phyloP scores from a whole-genome alignment of 257 asterid species.

The Fraxinus quadrangulata region DNA sequence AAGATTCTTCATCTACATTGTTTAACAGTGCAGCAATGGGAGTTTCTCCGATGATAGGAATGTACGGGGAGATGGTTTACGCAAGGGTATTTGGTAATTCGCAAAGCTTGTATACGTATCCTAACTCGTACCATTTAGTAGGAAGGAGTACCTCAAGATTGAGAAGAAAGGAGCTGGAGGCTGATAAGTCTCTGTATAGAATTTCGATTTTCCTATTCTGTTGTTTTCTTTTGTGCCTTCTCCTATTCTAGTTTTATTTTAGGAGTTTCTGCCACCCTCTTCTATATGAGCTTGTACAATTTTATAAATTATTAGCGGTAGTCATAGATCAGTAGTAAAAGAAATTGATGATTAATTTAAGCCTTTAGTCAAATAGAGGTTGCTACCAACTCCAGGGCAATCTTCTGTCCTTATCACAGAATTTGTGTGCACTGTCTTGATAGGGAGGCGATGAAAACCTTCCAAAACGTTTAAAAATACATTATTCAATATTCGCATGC shows the following conservation, averaged over 20 bases:
- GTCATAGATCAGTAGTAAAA: too few species aligned
- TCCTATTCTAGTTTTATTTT: slow-evolving; percentile 39
- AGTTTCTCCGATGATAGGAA: slow-evolving; percentile 35
- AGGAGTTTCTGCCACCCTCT: background rate
- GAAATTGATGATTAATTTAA: background rate
- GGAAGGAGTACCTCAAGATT: slow-evolving; percentile 39
- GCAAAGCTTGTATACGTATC: slow-evolving; percentile 34
- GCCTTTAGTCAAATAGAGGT: slow-evolving; percentile 27
- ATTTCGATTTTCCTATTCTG: slow-evolving; percentile 46
- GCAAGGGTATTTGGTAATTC: slow-evolving; percentile 44
- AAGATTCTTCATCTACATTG: background rate
- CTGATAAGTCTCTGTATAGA: slow-evolving; percentile 47
- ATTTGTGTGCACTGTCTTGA: too few species aligned
- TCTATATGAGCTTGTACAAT: slow-evolving; percentile 24
- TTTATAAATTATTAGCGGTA: background rate
- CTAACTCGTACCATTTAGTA: slow-evolving; percentile 30
- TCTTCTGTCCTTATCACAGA: background rate
- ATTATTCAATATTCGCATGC: too few species aligned
- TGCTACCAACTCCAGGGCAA: slow-evolving; percentile 25
- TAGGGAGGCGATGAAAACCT: too few species aligned
- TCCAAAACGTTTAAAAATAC: too few species aligned
- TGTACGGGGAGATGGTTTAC: slow-evolving; percentile 29
- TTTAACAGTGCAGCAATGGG: background rate
- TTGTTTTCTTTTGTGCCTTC: slow-evolving; percentile 53
- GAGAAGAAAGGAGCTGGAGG: slow-evolving; percentile 49